Evolutionary conservation across 106 monocot species (phyloP).

Genomic region (Alisma plantagoaquatica): DNA sequence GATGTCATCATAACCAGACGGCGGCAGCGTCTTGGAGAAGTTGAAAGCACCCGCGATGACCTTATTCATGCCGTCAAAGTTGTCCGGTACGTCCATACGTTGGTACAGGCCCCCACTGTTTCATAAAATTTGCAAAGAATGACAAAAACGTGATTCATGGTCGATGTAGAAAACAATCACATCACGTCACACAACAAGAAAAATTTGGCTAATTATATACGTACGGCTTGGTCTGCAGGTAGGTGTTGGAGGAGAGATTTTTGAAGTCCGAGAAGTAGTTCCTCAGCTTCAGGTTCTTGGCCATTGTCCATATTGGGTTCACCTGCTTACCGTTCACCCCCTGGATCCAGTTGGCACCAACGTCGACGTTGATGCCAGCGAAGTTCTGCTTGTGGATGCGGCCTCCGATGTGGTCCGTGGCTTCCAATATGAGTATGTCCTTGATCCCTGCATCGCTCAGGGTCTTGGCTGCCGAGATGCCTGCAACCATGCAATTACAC

Average conservation of each 20-base stretch:
- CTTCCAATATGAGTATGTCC: conserved; percentile 57
- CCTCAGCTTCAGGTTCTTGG: conserved; percentile 30
- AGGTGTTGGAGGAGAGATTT: conserved; percentile 39
- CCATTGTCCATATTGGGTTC: conserved; percentile 67
- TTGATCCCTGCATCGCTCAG: conserved; percentile 51
- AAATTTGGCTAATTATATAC: too few relatives aligned
- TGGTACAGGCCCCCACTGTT: conserved; percentile 5
- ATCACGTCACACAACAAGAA: too few relatives aligned
- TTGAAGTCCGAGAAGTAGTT: conserved; percentile 30
- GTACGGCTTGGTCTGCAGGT: too few relatives aligned
- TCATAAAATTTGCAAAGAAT: not conserved
- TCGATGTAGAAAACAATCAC: too few relatives aligned
- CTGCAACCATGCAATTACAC: too few relatives aligned
- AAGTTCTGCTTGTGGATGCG: conserved; percentile 56
- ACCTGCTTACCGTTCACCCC: conserved; percentile 43
- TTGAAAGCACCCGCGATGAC: conserved; percentile 10
- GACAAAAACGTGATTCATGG: too few relatives aligned
- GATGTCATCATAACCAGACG: conserved; percentile 34
- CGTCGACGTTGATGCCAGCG: conserved; percentile 54
- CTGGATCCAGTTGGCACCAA: conserved; percentile 83
- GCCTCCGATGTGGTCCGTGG: conserved; percentile 67
- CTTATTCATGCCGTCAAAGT: conserved; percentile 9
- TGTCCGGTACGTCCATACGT: conserved; percentile 4
- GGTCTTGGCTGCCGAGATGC: conserved; percentile 59
- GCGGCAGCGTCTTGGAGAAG: conserved; percentile 11